Evolutionary conservation across 441 rosid species (phyloP).

Genomic region (Kokia cookei): DNA sequence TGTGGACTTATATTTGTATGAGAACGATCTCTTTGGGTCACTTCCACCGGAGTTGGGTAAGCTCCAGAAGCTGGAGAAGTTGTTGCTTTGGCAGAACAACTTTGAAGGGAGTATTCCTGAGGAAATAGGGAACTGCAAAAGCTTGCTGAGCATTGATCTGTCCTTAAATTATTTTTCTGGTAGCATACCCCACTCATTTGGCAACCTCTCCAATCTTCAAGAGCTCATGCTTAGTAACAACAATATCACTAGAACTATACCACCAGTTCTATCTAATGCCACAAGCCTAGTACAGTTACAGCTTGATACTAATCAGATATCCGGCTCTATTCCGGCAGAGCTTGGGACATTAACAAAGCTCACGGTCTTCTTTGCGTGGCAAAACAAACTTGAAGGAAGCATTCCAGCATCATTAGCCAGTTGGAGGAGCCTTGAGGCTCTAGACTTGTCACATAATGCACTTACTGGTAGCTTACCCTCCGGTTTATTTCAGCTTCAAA

Average conservation of each 20-base stretch:
- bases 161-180: conserved; percentile 60
- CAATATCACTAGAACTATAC: conserved; percentile 62
- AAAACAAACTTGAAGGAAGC: conserved; percentile 65
- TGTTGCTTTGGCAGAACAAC: conserved; percentile 61
- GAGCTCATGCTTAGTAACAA: conserved; percentile 72
- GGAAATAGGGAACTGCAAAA: conserved; percentile 57
- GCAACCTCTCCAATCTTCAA: conserved; percentile 42
- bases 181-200: conserved; percentile 43
- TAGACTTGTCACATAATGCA: conserved; percentile 57
- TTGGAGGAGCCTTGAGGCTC: conserved; percentile 54
- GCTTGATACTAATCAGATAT: conserved; percentile 58
- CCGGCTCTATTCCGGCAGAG: conserved; percentile 47
- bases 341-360: conserved; percentile 49
- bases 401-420: conserved; percentile 45
- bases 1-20: conserved; percentile 50
- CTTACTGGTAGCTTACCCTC: conserved; percentile 52
- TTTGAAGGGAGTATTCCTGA: conserved; percentile 49
- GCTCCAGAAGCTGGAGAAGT: conserved; percentile 50
- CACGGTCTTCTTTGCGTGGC: conserved; percentile 55
- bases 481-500: conserved; percentile 27
- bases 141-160: conserved; percentile 46
- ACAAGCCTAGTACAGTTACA: conserved; percentile 49
- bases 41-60: conserved; percentile 47
- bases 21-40: conserved; percentile 57
- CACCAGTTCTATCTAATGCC: conserved; percentile 50